These are phyloP conservation scores for Exophiala bonariae DNA, from an alignment of 2,329 filamentous ascomycete genomes.

Conservation along the genomic window DNA sequence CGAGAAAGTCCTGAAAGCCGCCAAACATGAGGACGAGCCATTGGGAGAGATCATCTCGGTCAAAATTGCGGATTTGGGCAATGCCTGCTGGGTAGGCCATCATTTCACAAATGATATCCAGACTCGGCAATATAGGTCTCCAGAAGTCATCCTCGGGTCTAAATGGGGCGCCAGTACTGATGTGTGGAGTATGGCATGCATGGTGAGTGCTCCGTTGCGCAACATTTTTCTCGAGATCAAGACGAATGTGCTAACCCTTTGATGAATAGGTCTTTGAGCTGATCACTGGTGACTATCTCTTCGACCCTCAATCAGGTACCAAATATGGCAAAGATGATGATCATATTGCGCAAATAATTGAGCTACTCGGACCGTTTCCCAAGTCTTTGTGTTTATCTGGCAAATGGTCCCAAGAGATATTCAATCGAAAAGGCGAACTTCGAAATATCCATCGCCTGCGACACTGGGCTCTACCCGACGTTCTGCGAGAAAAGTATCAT, in stretches of 20 bases:
- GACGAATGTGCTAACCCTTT: not conserved
- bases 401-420: constrained; percentile 98
- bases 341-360: constrained; percentile 98
- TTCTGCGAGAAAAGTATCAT: constrained; percentile 94
- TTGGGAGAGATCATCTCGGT: constrained; percentile 75
- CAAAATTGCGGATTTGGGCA: constrained; percentile 97
- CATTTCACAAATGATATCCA: constrained; percentile 99
- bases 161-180: constrained; percentile 99
- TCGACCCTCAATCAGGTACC: constrained; percentile 95
- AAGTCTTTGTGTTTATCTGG: constrained; percentile 88
- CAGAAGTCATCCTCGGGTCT: constrained; percentile 91
- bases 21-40: constrained; percentile 57
- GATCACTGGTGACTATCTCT: constrained; percentile 97
- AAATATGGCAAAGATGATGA: constrained; percentile 99
- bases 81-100: constrained; percentile 97
- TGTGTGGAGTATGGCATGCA: constrained; percentile 98
- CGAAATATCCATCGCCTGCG: constrained; percentile 95
- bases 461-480: constrained; percentile 92
- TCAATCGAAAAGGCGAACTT: constrained; percentile 94
- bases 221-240: not conserved
- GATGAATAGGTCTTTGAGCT: constrained; percentile 80
- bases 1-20: constrained; percentile 52
- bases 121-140: constrained; percentile 93
- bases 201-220: constrained; percentile 72
- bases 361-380: constrained; percentile 89